Evolutionary conservation across 179 eudicot species (phyloP), one percentile per base, ranked within the genome.

Genomic region (Drosera spatulata): DNA sequence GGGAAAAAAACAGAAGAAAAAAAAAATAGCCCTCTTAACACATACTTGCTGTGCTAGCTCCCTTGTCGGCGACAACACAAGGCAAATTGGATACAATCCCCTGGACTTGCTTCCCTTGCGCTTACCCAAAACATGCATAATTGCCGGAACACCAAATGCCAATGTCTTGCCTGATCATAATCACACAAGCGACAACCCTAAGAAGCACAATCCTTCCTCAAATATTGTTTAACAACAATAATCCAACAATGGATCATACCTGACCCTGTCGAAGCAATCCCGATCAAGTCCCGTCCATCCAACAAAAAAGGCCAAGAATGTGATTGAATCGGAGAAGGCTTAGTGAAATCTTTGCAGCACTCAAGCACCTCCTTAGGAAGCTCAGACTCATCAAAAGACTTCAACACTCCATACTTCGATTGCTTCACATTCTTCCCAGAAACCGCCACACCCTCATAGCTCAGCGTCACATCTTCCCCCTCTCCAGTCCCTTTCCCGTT

Each of bases 111-210:
- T 73, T 51, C 53, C 71, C 72, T 86, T 81, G 53, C 81, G 70
- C 78, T 89, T 85, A 39, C 68, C 78, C 65, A 80, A 56, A 22
- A 90, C 76, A 76, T 93, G 95, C 82, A 81, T 75, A 55, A 93
- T 85, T 43, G 94, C 99, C 6, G 99, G 99, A 63, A 93, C 66
- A 12, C 99, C 99, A 80, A 85, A 93, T 41, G 97, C 99, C 75
- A 93, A 66, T 40, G 99, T 93, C 84, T 93, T 93, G 58, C 99
- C 99, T 89, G 69, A 73, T 53, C 58, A 65, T 50, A 70, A 22
- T 22, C 0, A 60, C 56, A 44, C 41, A 38, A 46, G 6, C n/a
- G 13, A 38, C 12, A 48, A 42, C 6, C 43, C 12, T n/a, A 60
- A 14, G 50, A 3, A 64, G 11, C 11, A 59, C 48, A 8, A 22